Conservation (phyloP, 2,329 filamentous ascomycete genomes). For the Trichoderma hamatum region DNA sequence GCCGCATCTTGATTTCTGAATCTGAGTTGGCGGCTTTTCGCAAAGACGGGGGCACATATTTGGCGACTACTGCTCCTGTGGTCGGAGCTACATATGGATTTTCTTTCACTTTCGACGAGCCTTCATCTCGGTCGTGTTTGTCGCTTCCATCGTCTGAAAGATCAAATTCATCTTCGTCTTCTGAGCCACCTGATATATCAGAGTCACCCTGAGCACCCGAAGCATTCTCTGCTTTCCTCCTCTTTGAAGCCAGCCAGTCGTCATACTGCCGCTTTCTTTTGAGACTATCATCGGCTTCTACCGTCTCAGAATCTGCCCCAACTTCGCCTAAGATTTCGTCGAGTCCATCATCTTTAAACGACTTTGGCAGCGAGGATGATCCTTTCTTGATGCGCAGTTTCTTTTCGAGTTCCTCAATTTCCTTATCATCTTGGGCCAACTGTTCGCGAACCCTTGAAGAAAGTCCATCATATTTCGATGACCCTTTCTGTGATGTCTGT, state of each 20-base stretch:
- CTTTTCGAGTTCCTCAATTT: conserved; percentile 85
- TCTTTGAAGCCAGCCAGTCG: conserved; percentile 62
- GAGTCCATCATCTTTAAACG: conserved; percentile 80
- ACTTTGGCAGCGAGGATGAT: conserved; percentile 72
- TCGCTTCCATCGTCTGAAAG: conserved; percentile 36
- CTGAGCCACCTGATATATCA: conserved; percentile 28
- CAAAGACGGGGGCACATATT: conserved; percentile 89
- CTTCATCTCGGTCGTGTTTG: conserved; percentile 36
- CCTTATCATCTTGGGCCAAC: conserved; percentile 79
- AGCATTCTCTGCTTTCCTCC: conserved; percentile 31
- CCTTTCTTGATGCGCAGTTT: conserved; percentile 80
- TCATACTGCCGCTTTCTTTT: conserved; percentile 63
- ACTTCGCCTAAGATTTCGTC: conserved; percentile 75
- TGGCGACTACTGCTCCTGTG: conserved; percentile 53
- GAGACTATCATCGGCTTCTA: conserved; percentile 57
- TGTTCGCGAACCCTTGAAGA: conserved; percentile 48
- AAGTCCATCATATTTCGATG: conserved; percentile 16
- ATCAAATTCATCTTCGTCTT: conserved; percentile 34
- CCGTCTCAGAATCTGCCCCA: conserved; percentile 48
- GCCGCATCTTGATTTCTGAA: conserved; percentile 65
- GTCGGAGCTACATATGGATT: conserved; percentile 86
- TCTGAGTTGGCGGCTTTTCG: conserved; percentile 66
- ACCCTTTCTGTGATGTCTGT: too few species aligned
- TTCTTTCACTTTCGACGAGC: conserved; percentile 58
- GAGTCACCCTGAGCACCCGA: conserved; percentile 30